Percentiles rank a stretch among this genome's conserved stretches.
phyloP scores from a whole-genome alignment of 139 green algal genomes.

The Chlorella vulgaris region DNA sequence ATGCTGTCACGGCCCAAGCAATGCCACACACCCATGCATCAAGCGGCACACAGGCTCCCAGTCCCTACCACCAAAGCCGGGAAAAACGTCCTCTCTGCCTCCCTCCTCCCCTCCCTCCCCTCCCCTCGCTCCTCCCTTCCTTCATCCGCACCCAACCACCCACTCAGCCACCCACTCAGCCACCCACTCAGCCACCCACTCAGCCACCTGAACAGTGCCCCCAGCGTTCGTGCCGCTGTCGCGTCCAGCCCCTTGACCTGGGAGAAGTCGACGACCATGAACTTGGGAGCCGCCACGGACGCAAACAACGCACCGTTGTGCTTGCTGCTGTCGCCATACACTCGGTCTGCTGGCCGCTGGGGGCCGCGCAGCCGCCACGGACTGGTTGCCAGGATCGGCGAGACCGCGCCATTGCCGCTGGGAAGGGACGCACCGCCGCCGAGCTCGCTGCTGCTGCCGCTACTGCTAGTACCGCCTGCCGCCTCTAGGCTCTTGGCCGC shows the following conservation, averaged over 20 bases:
- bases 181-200: not conserved
- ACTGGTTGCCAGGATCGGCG: not conserved
- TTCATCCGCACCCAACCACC: not conserved
- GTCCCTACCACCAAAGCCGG: no score
- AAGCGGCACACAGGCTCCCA: no score
- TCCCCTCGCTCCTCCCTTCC: not conserved
- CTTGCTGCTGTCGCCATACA: constrained; percentile 16
- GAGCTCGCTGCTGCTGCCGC: not conserved
- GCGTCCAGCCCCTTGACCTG: constrained; percentile 38
- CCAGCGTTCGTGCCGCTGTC: constrained; percentile 37
- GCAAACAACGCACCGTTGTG: constrained; percentile 15
- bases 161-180: not conserved
- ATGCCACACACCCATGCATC: no score
- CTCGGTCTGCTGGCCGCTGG: not conserved
- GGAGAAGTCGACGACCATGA: constrained; percentile 43
- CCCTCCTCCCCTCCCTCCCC: no score
- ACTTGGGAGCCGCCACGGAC: constrained; percentile 9
- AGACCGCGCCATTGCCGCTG: not conserved
- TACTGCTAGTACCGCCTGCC: not conserved
- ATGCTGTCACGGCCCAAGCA: no score
- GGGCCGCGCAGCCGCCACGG: not conserved
- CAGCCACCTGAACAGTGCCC: constrained; percentile 19
- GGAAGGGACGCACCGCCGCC: no score
- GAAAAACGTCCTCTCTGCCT: no score
- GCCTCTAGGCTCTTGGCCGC: not conserved